Percentiles rank a stretch among this genome's conserved stretches.
Conservation (phyloP, 257 asterid species). For the Mentha longifolia region DNA sequence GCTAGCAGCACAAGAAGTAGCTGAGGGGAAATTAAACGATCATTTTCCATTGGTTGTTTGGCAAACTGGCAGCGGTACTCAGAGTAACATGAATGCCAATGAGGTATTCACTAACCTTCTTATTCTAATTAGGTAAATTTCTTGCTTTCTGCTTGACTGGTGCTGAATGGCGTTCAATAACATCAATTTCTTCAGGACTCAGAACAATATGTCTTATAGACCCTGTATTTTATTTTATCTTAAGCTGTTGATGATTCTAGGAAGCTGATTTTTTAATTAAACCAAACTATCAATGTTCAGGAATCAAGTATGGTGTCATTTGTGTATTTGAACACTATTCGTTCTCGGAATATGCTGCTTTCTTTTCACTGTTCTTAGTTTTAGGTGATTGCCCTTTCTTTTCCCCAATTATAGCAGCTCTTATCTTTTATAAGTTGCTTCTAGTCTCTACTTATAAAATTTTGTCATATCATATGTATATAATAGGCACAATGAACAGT, state of each 20-base stretch:
- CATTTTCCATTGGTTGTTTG: conserved; percentile 98
- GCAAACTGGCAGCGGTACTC: conserved; percentile 99
- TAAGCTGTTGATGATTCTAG: conserved; percentile 1
- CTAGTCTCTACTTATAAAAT: neutral
- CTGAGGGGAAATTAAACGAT: conserved; percentile 89
- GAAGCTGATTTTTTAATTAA: conserved; percentile 11
- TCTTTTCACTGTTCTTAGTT: neutral
- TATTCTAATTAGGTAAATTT: conserved; percentile 12
- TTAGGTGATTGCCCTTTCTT: conserved; percentile 3
- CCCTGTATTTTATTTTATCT: neutral
- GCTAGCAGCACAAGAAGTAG: conserved; percentile 99
- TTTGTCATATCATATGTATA: neutral
- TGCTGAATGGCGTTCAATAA: conserved; percentile 5
- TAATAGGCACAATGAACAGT: conserved; percentile 17
- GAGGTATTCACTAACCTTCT: conserved; percentile 60
- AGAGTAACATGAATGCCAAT: conserved; percentile 99
- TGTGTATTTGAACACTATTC: conserved; percentile 3
- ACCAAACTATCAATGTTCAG: neutral
- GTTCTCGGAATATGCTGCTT: neutral
- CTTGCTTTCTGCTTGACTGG: conserved; percentile 5
- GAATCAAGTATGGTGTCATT: conserved; percentile 13
- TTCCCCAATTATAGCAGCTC: neutral
- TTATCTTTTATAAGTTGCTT: conserved; percentile 22
- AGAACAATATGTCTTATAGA: conserved; percentile 3
- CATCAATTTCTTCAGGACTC: conserved; percentile 22